These are phyloP conservation scores for Rhizopus delemar DNA, from an alignment of 371 early-diverging fungal genomes.

Conservation along the genomic window DNA sequence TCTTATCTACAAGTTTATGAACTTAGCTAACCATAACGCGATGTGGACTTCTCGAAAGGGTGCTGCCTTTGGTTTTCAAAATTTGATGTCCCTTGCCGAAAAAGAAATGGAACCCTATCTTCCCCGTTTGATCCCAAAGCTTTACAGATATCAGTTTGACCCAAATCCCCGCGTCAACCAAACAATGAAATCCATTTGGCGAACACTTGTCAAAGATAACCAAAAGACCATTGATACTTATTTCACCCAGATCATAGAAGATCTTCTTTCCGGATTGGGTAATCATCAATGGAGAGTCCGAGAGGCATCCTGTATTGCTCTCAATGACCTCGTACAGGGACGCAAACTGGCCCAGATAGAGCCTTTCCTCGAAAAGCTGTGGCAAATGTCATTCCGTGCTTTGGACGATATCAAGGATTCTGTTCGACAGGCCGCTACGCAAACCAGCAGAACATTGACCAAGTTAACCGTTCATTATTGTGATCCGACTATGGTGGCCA, in stretches of 20 bases:
- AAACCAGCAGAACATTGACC: slow-evolving; percentile 77
- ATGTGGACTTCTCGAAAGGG: slow-evolving; percentile 91
- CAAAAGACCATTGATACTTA: slow-evolving; percentile 77
- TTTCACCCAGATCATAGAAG: slow-evolving; percentile 80
- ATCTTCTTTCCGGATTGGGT: slow-evolving; percentile 73
- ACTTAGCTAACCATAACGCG: slow-evolving; percentile 86
- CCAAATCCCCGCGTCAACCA: slow-evolving; percentile 83
- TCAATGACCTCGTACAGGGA: slow-evolving; percentile 79
- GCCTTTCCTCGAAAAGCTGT: slow-evolving; percentile 75
- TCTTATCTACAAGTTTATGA: slow-evolving; percentile 93
- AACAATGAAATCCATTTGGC: slow-evolving; percentile 91
- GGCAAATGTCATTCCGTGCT: slow-evolving; percentile 88
- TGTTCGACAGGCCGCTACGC: slow-evolving; percentile 83
- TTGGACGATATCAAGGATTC: slow-evolving; percentile 94
- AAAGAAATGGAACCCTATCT: slow-evolving; percentile 78
- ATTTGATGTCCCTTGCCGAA: slow-evolving; percentile 77
- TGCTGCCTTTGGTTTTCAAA: slow-evolving; percentile 85
- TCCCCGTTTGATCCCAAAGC: slow-evolving; percentile 75
- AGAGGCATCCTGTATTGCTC: slow-evolving; percentile 77
- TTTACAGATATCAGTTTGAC: slow-evolving; percentile 87
- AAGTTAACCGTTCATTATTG: slow-evolving; percentile 81
- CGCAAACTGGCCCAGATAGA: slow-evolving; percentile 68
- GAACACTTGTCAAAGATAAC: slow-evolving; percentile 74
- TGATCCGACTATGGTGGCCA: slow-evolving; percentile 68
- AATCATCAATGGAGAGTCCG: slow-evolving; percentile 88